A percentile compares a stretch with the other conserved stretches of the same genome.
Evolutionary conservation across 1,284 basidiomycete species (phyloP).

Genomic region (Psilocybe mexicana): DNA sequence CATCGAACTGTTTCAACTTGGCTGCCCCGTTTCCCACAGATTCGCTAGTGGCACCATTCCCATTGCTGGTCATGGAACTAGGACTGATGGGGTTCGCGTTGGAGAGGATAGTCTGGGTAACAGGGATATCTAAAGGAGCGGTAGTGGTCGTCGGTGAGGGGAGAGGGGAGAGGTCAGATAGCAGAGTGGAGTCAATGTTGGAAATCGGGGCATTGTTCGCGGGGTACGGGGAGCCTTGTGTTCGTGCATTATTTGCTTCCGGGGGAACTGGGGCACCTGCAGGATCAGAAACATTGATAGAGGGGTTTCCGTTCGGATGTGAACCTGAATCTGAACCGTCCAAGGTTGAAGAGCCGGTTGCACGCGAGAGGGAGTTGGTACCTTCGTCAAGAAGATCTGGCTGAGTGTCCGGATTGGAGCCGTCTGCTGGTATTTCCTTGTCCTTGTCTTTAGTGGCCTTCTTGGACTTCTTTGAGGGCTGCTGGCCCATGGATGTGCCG

Average conservation of each 20-base stretch:
- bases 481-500: slow-evolving; percentile 65
- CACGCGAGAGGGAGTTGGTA: slow-evolving; percentile 43
- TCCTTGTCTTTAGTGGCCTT: slow-evolving; percentile 70
- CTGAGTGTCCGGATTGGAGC: slow-evolving; percentile 29
- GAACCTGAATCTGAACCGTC: slow-evolving; percentile 35
- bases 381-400: slow-evolving; percentile 41
- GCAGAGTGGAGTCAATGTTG: slow-evolving; percentile 32
- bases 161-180: slow-evolving; percentile 33
- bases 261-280: slow-evolving; percentile 38
- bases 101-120: slow-evolving; percentile 72
- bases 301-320: slow-evolving; percentile 43
- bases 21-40: slow-evolving; percentile 45
- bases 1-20: slow-evolving; percentile 77
- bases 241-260: slow-evolving; percentile 23
- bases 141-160: slow-evolving; percentile 47
- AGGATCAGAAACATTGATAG: slow-evolving; percentile 54
- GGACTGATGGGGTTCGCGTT: slow-evolving; percentile 51
- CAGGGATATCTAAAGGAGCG: slow-evolving; percentile 73
- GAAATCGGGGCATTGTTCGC: slow-evolving; percentile 27
- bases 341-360: slow-evolving; percentile 35
- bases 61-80: slow-evolving; percentile 48
- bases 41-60: slow-evolving; percentile 47
- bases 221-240: slow-evolving; percentile 39
- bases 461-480: slow-evolving; percentile 77
- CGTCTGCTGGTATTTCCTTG: slow-evolving; percentile 42